Base-by-base conservation (phyloP, 2,329 filamentous ascomycete species). In the Pyricularia sp. region DNA sequence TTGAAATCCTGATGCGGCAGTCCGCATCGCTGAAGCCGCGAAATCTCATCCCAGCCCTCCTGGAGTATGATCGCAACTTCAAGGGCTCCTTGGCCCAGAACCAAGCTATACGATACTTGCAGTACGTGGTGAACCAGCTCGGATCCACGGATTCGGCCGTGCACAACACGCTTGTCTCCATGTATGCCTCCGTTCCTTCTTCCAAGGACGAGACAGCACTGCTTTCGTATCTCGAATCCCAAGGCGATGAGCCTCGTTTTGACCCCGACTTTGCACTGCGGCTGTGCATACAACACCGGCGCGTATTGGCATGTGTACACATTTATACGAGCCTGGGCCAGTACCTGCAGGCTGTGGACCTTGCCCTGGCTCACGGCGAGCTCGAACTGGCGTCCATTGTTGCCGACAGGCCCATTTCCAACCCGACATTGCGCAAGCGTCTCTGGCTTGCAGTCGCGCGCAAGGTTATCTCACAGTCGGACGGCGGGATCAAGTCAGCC, bases 251-350 rank as follows among this genome's bases (percentile, higher is more conserved):
- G 75, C 92, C 92, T 64, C 87, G 88, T 64, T 99, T 96, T 77
- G 95, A 99, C 76, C 92, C 93, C 2, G 95, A 99, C 78, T 99
- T 99, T 79, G 95, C 95, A 1, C 88, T 99, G 33, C 91, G 95
- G 14, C 86, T 98, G 14, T 99, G 95, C 79, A 98, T 99, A 72
- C 92, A 97, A 74, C 90, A 99, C 79, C 90, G 94, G 73, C 91
- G 95, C 64, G 94, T 97, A 0, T 89, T 97, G 71, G 96, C 93
- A 17, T 97, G 94, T 76, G 94, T 98, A 5, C 94, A 98, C 78
- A 97, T 99, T 71, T 99, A 98, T 82, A 97, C 92, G 69, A 92
- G 90, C 71, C 99, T 99, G 94, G 91, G 91, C 0, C 93, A 98
- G 78, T 97, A 97, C 76, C 86, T 92, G 23, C 92, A 96, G 78